A percentile compares a stretch with the other conserved stretches of the same genome.
These are phyloP conservation scores for Cerrena zonata DNA, from an alignment of 1,284 basidiomycete genomes.

Conservation along the genomic window DNA sequence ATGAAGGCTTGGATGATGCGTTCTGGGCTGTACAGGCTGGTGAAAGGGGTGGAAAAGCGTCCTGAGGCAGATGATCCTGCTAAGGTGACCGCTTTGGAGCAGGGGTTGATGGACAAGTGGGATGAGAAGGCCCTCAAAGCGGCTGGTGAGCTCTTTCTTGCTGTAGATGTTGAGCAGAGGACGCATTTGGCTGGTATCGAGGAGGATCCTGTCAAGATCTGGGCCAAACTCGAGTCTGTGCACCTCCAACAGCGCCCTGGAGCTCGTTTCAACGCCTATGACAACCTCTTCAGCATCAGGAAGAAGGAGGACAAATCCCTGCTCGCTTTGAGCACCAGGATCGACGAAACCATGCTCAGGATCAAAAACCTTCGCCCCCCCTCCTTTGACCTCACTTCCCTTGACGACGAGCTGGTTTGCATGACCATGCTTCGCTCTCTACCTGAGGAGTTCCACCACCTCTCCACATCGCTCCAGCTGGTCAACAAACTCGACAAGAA, in stretches of 20 bases:
- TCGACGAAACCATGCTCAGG: constrained; percentile 20
- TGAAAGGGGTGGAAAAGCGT: not conserved
- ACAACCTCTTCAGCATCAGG: constrained; percentile 26
- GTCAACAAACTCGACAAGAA: constrained; percentile 21
- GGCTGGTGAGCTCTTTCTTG: not conserved
- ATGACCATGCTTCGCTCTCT: constrained; percentile 15
- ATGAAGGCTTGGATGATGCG: not conserved
- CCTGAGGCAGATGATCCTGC: not conserved
- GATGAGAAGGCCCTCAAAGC: constrained; percentile 1
- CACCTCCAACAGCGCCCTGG: not conserved
- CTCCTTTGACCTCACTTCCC: constrained; percentile 16
- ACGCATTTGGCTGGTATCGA: constrained; percentile 3
- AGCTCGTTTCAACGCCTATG: constrained; percentile 25
- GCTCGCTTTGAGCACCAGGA: constrained; percentile 18
- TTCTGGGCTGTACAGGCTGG: constrained; percentile 1
- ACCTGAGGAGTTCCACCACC: constrained; percentile 13
- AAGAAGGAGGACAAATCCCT: constrained; percentile 27
- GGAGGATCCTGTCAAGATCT: constrained; percentile 1
- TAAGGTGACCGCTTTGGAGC: not conserved
- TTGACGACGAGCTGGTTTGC: constrained; percentile 22
- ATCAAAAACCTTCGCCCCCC: constrained; percentile 23
- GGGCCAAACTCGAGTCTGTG: constrained; percentile 1
- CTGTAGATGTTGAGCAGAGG: constrained; percentile 1
- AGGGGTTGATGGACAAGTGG: not conserved
- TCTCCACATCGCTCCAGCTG: constrained; percentile 19